phyloP scores from a whole-genome alignment of 495 filamentous ascomycete species.

The Aspergillus incahuasiensis region DNA sequence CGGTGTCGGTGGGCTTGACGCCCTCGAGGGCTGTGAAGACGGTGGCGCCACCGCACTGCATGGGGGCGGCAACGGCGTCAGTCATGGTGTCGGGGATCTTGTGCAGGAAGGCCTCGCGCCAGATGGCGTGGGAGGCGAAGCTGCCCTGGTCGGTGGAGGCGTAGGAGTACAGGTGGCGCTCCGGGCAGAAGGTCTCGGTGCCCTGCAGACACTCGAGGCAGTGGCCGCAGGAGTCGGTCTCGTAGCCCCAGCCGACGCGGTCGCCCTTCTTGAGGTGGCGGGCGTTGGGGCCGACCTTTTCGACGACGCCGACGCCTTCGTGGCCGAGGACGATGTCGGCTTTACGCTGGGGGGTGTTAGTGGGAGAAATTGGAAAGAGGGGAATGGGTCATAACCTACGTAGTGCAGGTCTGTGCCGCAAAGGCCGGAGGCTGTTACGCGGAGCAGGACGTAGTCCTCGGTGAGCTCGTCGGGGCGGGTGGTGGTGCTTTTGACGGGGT shows the following conservation, averaged over 20 bases:
- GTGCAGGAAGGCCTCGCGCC: conserved; percentile 15
- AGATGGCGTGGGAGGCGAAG: conserved; percentile 14
- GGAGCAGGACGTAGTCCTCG: conserved; percentile 13
- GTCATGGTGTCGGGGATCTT: conserved; percentile 10
- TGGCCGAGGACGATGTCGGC: conserved; percentile 17
- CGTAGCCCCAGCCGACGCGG: conserved; percentile 20
- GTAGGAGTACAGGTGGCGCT: conserved; percentile 3
- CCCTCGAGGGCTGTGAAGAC: conserved; percentile 10
- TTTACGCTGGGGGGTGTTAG: neutral
- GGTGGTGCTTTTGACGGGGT: conserved; percentile 9
- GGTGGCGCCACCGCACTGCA: conserved; percentile 16
- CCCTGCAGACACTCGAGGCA: conserved; percentile 12
- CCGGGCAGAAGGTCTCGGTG: conserved; percentile 6
- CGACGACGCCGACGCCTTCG: conserved; percentile 18
- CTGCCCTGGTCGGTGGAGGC: conserved; percentile 10
- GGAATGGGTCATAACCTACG: neutral
- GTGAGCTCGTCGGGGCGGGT: conserved; percentile 12
- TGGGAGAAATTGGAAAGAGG: too few relatives aligned
- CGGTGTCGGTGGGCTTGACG: conserved; percentile 10
- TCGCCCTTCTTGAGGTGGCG: conserved; percentile 13
- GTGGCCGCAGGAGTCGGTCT: conserved; percentile 13
- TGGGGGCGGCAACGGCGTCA: conserved; percentile 10
- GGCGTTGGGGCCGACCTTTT: conserved; percentile 5
- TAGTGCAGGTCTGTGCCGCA: conserved; percentile 20
- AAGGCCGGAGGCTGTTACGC: conserved; percentile 16